phyloP scores from a whole-genome alignment of 73 alveolate species.

The Tetrahymena malaccensis region DNA sequence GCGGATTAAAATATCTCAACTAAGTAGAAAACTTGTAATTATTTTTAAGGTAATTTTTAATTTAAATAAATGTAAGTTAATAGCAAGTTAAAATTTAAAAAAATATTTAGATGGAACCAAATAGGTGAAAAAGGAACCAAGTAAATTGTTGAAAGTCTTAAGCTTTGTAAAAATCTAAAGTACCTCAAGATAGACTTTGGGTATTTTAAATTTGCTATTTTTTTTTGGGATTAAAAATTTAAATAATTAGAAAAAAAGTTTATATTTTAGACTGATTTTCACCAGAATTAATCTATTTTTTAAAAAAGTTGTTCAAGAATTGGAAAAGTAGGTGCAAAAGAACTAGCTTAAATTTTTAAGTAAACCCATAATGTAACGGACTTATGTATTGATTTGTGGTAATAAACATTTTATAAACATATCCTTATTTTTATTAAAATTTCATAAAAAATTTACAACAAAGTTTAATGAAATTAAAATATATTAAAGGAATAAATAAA shows the following conservation, averaged over 20 bases:
- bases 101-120: not conserved
- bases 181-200: not conserved
- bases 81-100: not conserved
- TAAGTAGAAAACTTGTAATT: not conserved
- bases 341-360: not conserved
- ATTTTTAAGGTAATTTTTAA: not conserved
- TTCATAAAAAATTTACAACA: too few species aligned
- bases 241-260: not conserved
- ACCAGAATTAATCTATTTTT: not conserved
- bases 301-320: not conserved
- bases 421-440: not conserved
- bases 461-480: too few species aligned
- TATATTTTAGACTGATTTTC: not conserved
- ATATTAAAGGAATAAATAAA: not conserved
- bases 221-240: too few species aligned
- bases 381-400: not conserved
- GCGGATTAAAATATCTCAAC: not conserved
- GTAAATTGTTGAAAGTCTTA: not conserved
- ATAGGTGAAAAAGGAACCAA: not conserved
- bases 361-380: not conserved
- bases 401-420: not conserved
- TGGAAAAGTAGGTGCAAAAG: not conserved
- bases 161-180: not conserved
- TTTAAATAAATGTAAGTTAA: not conserved
- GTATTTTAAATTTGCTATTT: too few species aligned